Evolutionary conservation across 179 eudicot species (phyloP).

Genomic region (Camellia oleifera): DNA sequence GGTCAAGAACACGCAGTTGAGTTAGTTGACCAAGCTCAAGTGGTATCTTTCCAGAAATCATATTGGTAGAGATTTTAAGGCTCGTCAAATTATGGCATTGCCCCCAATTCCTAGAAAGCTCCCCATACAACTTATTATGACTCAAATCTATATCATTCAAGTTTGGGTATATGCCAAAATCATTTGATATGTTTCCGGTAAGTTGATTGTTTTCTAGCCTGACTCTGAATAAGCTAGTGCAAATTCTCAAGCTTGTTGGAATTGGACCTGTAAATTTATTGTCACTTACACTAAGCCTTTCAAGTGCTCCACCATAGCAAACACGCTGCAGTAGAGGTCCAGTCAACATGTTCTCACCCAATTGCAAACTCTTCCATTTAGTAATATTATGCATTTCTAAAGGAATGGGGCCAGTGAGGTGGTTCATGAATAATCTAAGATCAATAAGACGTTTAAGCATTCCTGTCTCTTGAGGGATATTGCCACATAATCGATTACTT

Average conservation of each 20-base stretch:
- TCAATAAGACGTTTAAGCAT: background rate
- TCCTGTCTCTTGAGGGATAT: background rate
- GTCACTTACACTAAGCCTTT: too few relatives aligned
- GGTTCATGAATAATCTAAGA: background rate
- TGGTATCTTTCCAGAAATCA: background rate
- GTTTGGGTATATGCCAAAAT: background rate
- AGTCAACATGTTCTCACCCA: background rate
- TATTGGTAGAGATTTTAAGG: background rate
- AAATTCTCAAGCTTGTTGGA: background rate
- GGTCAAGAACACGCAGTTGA: background rate
- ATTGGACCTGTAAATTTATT: too few relatives aligned
- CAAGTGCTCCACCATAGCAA: background rate
- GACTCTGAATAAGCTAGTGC: background rate
- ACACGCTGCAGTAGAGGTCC: background rate
- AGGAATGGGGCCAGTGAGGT: background rate
- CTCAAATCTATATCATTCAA: background rate
- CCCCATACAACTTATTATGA: background rate
- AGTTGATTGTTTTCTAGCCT: background rate
- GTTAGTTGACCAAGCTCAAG: background rate
- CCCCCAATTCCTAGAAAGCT: too few relatives aligned
- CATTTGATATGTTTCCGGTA: background rate
- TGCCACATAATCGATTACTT: background rate
- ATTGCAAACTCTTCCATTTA: background rate
- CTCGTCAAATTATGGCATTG: background rate
- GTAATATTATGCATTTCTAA: background rate